phyloP scores from a whole-genome alignment of 495 filamentous ascomycete species.

The Lepidopterella palustris region DNA sequence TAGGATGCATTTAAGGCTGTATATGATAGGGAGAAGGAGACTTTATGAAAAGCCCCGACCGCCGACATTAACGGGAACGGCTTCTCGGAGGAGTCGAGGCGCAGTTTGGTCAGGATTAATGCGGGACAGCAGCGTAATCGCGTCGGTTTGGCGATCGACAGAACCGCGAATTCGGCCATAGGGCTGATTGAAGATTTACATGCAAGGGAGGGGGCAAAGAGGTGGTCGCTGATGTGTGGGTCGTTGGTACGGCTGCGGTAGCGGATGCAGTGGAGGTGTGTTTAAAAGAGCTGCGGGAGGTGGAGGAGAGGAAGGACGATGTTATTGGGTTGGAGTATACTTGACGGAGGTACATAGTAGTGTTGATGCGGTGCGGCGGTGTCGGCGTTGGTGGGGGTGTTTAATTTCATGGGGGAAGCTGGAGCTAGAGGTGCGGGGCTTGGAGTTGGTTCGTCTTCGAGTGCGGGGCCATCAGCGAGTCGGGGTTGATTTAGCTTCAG shows the following conservation, averaged over 20 bases:
- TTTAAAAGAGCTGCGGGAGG: constrained; percentile 28
- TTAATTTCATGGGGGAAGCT: constrained; percentile 32
- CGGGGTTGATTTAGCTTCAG: no score
- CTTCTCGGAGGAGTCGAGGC: neutral
- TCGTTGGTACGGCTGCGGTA: constrained; percentile 34
- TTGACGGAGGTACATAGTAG: constrained; percentile 31
- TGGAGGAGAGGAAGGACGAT: constrained; percentile 33
- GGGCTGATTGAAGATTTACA: constrained; percentile 32
- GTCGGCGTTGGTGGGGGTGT: constrained; percentile 33
- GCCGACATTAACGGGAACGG: constrained; percentile 3
- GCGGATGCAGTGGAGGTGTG: constrained; percentile 34
- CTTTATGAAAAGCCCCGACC: constrained; percentile 23
- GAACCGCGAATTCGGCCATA: constrained; percentile 33
- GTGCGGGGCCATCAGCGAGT: neutral
- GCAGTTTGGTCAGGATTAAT: constrained; percentile 30
- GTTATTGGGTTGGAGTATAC: constrained; percentile 35
- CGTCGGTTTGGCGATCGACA: constrained; percentile 37
- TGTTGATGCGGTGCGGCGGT: constrained; percentile 29
- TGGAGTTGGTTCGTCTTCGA: neutral
- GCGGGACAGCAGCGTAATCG: constrained; percentile 33
- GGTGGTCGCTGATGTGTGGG: constrained; percentile 32
- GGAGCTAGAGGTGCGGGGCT: neutral
- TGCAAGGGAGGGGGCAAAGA: constrained; percentile 26
- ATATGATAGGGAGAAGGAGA: constrained; percentile 33
- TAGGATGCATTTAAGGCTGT: constrained; percentile 39